Percentiles rank a stretch among this genome's conserved stretches.
These are phyloP conservation scores for Yarrowia divulgata DNA, from an alignment of 805 yeast species.

Conservation along the genomic window DNA sequence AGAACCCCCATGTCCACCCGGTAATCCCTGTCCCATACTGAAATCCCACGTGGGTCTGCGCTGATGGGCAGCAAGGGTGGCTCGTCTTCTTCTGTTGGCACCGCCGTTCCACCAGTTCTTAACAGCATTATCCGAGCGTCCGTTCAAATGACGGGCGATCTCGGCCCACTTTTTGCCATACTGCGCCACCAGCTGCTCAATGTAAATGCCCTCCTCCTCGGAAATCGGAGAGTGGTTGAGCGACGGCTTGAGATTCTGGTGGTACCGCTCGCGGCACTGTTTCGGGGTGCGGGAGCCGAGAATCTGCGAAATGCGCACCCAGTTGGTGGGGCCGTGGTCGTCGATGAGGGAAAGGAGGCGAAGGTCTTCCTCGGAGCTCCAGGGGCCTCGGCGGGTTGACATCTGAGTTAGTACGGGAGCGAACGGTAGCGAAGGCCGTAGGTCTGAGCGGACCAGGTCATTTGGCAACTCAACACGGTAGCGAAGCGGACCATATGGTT, in stretches of 20 bases:
- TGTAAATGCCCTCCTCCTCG: conserved; percentile 80
- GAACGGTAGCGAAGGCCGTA: neutral
- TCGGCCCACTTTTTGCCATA: conserved; percentile 95
- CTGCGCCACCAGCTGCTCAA: conserved; percentile 77
- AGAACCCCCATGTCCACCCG: no score
- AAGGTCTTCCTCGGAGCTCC: conserved; percentile 87
- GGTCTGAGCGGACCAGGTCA: no score
- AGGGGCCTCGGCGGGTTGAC: conserved; percentile 69
- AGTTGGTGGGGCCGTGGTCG: conserved; percentile 78
- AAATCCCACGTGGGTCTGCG: conserved; percentile 31
- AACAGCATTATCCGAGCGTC: conserved; percentile 88
- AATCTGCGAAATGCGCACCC: conserved; percentile 84
- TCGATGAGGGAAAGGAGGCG: conserved; percentile 72
- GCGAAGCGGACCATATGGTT: no score
- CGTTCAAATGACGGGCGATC: conserved; percentile 84
- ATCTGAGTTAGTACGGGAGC: conserved; percentile 29
- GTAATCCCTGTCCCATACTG: no score
- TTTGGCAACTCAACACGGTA: no score
- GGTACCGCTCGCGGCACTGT: conserved; percentile 90
- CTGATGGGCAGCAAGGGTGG: conserved; percentile 44
- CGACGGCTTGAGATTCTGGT: conserved; percentile 87
- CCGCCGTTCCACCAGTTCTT: conserved; percentile 98
- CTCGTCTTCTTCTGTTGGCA: conserved; percentile 73
- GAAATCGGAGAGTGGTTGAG: conserved; percentile 83
- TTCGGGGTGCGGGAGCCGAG: conserved; percentile 84